Conservation (phyloP, 169 alveolate species). For the Eimeria acervulina region DNA sequence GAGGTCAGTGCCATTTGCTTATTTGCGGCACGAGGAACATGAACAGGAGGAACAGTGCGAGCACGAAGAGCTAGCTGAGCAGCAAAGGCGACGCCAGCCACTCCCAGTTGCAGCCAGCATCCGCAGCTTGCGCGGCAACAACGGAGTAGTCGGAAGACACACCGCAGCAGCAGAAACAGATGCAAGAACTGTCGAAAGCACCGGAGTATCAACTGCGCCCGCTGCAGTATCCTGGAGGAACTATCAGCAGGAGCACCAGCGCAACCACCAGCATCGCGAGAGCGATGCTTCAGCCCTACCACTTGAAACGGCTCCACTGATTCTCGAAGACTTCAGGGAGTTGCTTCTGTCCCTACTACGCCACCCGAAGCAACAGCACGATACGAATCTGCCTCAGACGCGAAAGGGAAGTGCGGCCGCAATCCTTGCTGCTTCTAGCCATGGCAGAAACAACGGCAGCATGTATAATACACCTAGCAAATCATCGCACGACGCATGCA, state of each 20-base stretch:
- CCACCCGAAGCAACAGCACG: neutral
- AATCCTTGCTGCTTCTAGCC: constrained; percentile 31
- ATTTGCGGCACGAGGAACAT: neutral
- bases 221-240: neutral
- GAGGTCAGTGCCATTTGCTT: neutral
- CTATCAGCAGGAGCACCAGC: neutral
- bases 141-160: neutral
- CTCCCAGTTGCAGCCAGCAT: neutral
- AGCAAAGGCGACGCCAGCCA: constrained; percentile 41
- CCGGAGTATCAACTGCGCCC: neutral
- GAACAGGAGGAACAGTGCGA: neutral
- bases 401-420: neutral
- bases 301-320: constrained; percentile 48
- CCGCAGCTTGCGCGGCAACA: constrained; percentile 4
- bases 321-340: constrained; percentile 53
- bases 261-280: neutral
- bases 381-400: neutral
- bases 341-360: constrained; percentile 6
- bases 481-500: constrained; percentile 67
- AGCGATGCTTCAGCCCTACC: constrained; percentile 33
- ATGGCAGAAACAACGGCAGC: constrained; percentile 24
- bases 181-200: neutral
- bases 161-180: neutral
- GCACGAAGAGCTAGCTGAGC: constrained; percentile 16
- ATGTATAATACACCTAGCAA: constrained; percentile 68